A percentile compares a stretch with the other conserved stretches of the same genome.
Conservation (phyloP, 2,329 filamentous ascomycete species). For the Trichoderma endophyticum region DNA sequence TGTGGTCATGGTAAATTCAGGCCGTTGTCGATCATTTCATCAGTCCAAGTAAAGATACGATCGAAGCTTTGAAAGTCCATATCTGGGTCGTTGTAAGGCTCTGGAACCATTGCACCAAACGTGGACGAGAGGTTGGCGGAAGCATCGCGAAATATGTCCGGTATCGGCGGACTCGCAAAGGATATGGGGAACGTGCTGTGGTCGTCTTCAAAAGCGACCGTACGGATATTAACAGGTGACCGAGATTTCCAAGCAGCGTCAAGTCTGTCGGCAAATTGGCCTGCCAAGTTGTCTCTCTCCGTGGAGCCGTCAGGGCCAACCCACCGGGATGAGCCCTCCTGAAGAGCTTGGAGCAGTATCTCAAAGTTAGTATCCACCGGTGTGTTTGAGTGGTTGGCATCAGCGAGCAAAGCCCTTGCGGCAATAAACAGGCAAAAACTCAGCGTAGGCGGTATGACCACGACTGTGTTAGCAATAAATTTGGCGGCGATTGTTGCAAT, state of each 20-base stretch:
- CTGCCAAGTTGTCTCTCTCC: conserved; percentile 14
- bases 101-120: neutral
- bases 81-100: conserved; percentile 3
- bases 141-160: conserved; percentile 16
- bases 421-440: conserved; percentile 19
- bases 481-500: conserved; percentile 19
- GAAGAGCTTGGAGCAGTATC: conserved; percentile 3
- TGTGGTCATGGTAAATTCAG: neutral
- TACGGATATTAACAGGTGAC: conserved; percentile 17
- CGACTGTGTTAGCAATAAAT: conserved; percentile 9
- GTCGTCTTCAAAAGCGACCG: conserved; percentile 17
- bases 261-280: conserved; percentile 17
- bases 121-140: neutral
- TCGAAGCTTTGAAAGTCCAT: conserved; percentile 14
- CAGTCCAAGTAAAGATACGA: conserved; percentile 19
- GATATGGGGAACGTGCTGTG: conserved; percentile 6
- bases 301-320: neutral
- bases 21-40: conserved; percentile 14
- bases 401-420: conserved; percentile 17
- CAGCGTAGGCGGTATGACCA: conserved; percentile 5
- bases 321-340: conserved; percentile 11
- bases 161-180: conserved; percentile 17
- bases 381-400: conserved; percentile 15
- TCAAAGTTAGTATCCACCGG: conserved; percentile 14
- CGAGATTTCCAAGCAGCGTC: conserved; percentile 13